Evolutionary conservation across 2,329 filamentous ascomycete genomes (phyloP), one percentile per base, ranked within the genome.

Genomic region (Penicillium sp.): DNA sequence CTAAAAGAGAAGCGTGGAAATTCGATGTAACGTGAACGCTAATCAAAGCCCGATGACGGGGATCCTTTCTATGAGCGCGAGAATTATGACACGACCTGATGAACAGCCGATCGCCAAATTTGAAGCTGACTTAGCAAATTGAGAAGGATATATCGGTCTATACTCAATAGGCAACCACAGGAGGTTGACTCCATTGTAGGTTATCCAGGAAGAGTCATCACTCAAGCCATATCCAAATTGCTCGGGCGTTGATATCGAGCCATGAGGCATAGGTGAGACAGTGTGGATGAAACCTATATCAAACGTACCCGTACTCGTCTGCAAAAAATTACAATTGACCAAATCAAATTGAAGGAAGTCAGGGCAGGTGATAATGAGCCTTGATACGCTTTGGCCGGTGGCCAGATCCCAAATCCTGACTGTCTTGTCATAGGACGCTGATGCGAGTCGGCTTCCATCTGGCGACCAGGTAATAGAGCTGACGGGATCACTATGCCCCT

Each of bases 151-250:
- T 4, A 6, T 6, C 12, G 42, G 42, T 40, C 53, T 27, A 35
- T 55, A 43, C 11, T 51, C 42, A 2, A 18, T 6, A 18, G 54
- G 49, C 27, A 56, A 20, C 48, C 53, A 52, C 4, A 55, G 35
- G 26, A 52, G 20, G 11, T 52, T 52, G 25, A 18, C 11, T 22
- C 49, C 35, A 29, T 44, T 49, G 18, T 43, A 49, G 27, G 53
- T 52, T 47, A 55, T 41, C 53, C 49, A 55, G 27, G 53, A 48
- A 35, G 2, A 14, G 45, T 44, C 37, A 14, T 35, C 5, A 15
- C 25, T 47, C 23, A 54, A 49, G n/a, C 44, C 37, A 44, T 49
- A 59, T 26, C n/a, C 37, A 15, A 20, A 42, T 50, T 50, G 35
- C 27, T 43, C 15, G 11, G 48, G 48, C 23, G 23, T 27, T 7